Evolutionary conservation across 441 rosid species (phyloP).

Genomic region (Populus trichocarpa): DNA sequence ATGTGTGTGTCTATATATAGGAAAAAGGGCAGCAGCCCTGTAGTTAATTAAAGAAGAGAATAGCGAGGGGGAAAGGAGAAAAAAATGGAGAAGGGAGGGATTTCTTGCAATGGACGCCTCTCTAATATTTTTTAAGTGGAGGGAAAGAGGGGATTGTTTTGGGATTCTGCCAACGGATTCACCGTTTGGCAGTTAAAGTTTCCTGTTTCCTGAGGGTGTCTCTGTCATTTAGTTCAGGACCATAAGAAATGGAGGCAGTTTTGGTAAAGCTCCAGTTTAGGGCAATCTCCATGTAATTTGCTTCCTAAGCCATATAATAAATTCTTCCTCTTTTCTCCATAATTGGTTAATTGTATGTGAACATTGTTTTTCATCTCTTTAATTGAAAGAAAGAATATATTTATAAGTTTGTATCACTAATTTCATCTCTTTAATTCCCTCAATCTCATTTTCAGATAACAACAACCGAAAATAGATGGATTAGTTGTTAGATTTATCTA

Average conservation of each 20-base stretch:
- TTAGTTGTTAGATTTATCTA: no score
- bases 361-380: no score
- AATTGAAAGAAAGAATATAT: neutral
- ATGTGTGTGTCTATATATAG: neutral
- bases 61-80: neutral
- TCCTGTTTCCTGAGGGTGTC: neutral
- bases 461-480: no score
- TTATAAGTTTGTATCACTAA: no score
- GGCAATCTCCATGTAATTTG: neutral
- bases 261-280: neutral
- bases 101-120: slow-evolving; percentile 47
- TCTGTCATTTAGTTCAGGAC: neutral
- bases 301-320: neutral
- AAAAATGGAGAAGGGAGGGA: neutral
- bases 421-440: neutral
- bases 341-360: neutral
- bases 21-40: neutral
- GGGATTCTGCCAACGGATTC: slow-evolving; percentile 11
- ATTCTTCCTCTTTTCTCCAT: neutral
- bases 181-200: neutral
- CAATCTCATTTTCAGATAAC: neutral
- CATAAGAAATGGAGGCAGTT: neutral
- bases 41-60: neutral
- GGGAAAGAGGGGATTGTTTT: neutral
- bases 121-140: neutral